Base-by-base conservation (phyloP, 192 early-diverging fungal species). In the Powellomyces hirtus region DNA sequence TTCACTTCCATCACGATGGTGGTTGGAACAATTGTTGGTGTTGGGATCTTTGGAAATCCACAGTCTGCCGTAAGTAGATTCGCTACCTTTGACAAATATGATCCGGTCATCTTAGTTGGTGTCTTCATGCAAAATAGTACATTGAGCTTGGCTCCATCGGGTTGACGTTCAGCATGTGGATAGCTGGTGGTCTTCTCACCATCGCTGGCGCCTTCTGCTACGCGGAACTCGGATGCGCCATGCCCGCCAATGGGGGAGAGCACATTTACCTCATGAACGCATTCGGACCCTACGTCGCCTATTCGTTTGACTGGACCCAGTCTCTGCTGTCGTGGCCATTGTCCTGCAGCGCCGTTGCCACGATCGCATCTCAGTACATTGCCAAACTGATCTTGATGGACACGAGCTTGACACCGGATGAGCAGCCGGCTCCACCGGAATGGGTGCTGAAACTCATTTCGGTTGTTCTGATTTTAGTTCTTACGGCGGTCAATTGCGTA, bases 141-240 rank as follows among this genome's bases (percentile, higher is more conserved):
- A 24, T 27, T 33, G 22, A 34, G 52, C 34, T 46, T 18, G 35
- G 34, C 33, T 71, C 44, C 6, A 52, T 42, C 61, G 29, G 62
- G 30, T 34, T 51, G 4, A 57, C 55, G 7, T 29, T 57, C 18
- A 29, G 24, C 3, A 18, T 29, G 3, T 57, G 55, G 55, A 31
- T 57, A 30, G 18, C 33, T 18, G 27, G 55, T 29, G 55, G 55
- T 6, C 4, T 57, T 18, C 27, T 57, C 34, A 57, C 55, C 55
- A 57, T 57, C 18, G 55, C 55, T 31, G 55, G 55, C 33, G 55
- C 55, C 2, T 57, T 57, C 55, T 57, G 55, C 55, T 57, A 57
- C 33, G 55, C 55, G 7, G 55, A 57, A 57, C 55, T 57, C 29
- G 55, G 55, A 31, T 26, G 20, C 4, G 55, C 55, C 4, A 57